Base-by-base conservation (phyloP, 2,329 filamentous ascomycete species). In the Pleurostoma richardsiae region DNA sequence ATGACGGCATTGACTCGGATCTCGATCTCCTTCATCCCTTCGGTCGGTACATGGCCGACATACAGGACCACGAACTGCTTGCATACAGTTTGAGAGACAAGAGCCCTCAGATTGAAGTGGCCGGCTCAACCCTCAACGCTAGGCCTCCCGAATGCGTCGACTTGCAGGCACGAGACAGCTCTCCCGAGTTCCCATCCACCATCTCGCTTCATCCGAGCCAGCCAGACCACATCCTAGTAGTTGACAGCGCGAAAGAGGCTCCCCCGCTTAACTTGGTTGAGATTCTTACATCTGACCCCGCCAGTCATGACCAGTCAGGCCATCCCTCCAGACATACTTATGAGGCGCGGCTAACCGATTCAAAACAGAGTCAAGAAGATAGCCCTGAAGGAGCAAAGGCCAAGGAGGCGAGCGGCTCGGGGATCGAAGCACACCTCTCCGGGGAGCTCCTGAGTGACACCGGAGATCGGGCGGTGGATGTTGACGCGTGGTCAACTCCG, bases 1-100 rank as follows among this genome's bases (percentile, higher is more conserved):
- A 48, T n/a, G 46, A 40, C 28, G 31, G 10, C 8, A 39, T 31
- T 4, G 27, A 38, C 5, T 10, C 30, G 4, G 11, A 45, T 30
- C 47, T 49, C 3, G 44, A 49, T 5, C 41, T 49, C 19, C 38
- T 40, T 28, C 29, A 33, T 10, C 41, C 27, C 6, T 1, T 41
- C 38, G 36, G 33, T 8, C 33, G 33, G n/a, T 36, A 36, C n/a
- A 8, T 36, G 8, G 33, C 33, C 33, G 33, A 36, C 8, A 36
- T 36, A 36, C 8, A 36, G n/a, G 33, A 36, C 8, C 33, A 36
- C n/a, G 33, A 36, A n/a, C 33, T 36, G 8, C 33, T 36, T n/a
- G 33, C 33, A 8, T 36, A 36, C 33, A n/a, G n/a, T 8, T 36
- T 8, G 8, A 8, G 33, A 19, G 19, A 19, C 19, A 19, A 19